Percentiles rank a stretch among this genome's conserved stretches.
Evolutionary conservation across 805 yeast species (phyloP).

Genomic region (Wickerhamomyces xylosicus): DNA sequence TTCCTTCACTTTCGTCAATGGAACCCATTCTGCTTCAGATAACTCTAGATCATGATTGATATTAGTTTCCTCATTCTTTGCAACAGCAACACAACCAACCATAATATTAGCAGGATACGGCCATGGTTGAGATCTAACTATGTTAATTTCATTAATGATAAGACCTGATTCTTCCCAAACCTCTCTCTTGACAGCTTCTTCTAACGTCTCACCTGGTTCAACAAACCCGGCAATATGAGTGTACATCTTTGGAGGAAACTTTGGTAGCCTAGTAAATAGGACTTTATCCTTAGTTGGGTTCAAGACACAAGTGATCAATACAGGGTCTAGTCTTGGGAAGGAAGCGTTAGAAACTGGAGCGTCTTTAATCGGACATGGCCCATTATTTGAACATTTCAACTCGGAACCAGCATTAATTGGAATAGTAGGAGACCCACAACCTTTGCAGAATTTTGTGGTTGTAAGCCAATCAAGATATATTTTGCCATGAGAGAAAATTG

Average conservation of each 20-base stretch:
- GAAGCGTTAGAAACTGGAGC: conserved; percentile 61
- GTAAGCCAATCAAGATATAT: conserved; percentile 80
- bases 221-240: conserved; percentile 91
- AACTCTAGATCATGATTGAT: conserved; percentile 78
- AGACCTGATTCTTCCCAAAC: conserved; percentile 95
- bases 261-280: conserved; percentile 55
- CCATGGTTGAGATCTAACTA: conserved; percentile 88
- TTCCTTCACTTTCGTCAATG: conserved; percentile 36
- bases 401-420: conserved; percentile 65
- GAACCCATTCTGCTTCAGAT: conserved; percentile 80
- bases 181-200: conserved; percentile 78
- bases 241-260: conserved; percentile 49
- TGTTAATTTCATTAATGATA: conserved; percentile 37
- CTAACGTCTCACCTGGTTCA: conserved; percentile 92
- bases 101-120: conserved; percentile 92
- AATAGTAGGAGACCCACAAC: conserved; percentile 62
- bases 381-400: conserved; percentile 31
- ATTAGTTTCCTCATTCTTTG: conserved; percentile 50
- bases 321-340: conserved; percentile 92
- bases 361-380: conserved; percentile 15
- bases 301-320: conserved; percentile 70
- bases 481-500: conserved; percentile 69
- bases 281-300: conserved; percentile 51
- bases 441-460: conserved; percentile 71
- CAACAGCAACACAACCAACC: conserved; percentile 82